Percentiles rank a stretch among this genome's conserved stretches.
Conservation (phyloP, 106 monocot species). For the Xerophyta viscosa region DNA sequence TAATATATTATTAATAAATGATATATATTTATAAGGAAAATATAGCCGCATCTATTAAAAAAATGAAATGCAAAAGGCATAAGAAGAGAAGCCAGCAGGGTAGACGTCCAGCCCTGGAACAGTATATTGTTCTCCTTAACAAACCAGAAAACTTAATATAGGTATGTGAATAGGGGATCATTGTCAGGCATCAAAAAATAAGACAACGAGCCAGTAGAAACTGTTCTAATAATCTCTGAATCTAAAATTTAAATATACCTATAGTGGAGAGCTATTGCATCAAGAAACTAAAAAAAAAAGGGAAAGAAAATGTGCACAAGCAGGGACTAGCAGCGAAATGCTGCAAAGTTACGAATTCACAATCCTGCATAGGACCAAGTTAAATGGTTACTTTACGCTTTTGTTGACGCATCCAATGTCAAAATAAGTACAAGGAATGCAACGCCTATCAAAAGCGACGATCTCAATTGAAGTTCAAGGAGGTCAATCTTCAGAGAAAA, state of each 20-base stretch:
- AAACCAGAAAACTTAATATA: background rate
- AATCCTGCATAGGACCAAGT: background rate
- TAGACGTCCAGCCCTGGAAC: background rate
- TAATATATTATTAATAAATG: no score
- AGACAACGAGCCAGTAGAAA: no score
- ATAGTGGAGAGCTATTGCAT: background rate
- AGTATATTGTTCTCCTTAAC: background rate
- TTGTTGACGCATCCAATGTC: slow-evolving; percentile 32
- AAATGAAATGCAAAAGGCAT: slow-evolving; percentile 19
- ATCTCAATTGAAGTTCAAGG: background rate
- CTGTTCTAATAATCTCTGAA: background rate
- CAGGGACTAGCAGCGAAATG: background rate
- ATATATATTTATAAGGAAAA: no score
- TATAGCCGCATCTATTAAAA: slow-evolving; percentile 6
- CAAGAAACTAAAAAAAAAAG: background rate
- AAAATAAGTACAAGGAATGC: slow-evolving; percentile 16
- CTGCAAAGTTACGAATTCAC: background rate
- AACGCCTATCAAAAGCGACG: slow-evolving; percentile 33
- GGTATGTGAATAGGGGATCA: background rate
- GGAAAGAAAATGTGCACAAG: slow-evolving; percentile 2
- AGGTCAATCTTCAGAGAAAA: background rate
- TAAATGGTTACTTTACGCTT: slow-evolving; percentile 38
- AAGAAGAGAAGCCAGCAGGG: slow-evolving; percentile 2
- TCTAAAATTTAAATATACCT: no score
- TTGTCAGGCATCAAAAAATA: no score